Conservation (phyloP, 2,329 filamentous ascomycete genomes). For the Monosporascus sp. region DNA sequence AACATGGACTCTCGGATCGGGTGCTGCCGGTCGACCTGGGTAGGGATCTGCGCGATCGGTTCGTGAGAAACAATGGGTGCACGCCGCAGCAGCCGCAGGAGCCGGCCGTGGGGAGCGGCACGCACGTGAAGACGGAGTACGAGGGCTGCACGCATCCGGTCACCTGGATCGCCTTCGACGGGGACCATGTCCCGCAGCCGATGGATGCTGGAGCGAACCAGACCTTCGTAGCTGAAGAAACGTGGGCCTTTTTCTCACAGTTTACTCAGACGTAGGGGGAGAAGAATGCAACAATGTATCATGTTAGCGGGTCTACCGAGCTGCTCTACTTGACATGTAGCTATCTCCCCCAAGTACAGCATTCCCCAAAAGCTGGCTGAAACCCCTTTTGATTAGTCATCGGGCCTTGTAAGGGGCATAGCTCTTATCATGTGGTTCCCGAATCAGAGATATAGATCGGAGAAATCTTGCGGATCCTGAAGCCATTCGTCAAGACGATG, state of each 20-base stretch:
- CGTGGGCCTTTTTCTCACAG: constrained; percentile 28
- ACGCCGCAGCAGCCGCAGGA: constrained; percentile 10
- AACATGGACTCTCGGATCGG: constrained; percentile 27
- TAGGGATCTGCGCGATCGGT: constrained; percentile 29
- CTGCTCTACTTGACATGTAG: too few species aligned
- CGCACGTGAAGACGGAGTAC: constrained; percentile 16
- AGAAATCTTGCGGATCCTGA: constrained; percentile 3
- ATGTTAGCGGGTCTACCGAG: too few species aligned
- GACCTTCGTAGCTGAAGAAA: constrained; percentile 18
- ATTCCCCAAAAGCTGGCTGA: too few species aligned
- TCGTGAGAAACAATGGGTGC: constrained; percentile 33
- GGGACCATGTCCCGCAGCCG: constrained; percentile 21
- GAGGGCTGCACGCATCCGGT: constrained; percentile 28
- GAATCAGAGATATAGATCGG: too few species aligned
- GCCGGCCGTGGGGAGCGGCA: constrained; percentile 15
- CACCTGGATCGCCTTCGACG: constrained; percentile 28
- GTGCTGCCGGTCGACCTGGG: constrained; percentile 29
- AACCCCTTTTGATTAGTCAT: too few species aligned
- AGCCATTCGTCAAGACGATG: constrained; percentile 21
- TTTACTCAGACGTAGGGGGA: constrained; percentile 2
- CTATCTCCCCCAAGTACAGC: too few species aligned
- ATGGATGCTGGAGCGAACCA: constrained; percentile 9
- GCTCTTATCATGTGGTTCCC: background rate
- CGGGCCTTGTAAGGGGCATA: background rate
- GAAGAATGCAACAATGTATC: background rate